Evolutionary conservation across 768 basidiomycete genomes (phyloP).

Genomic region (Serendipita sp.): DNA sequence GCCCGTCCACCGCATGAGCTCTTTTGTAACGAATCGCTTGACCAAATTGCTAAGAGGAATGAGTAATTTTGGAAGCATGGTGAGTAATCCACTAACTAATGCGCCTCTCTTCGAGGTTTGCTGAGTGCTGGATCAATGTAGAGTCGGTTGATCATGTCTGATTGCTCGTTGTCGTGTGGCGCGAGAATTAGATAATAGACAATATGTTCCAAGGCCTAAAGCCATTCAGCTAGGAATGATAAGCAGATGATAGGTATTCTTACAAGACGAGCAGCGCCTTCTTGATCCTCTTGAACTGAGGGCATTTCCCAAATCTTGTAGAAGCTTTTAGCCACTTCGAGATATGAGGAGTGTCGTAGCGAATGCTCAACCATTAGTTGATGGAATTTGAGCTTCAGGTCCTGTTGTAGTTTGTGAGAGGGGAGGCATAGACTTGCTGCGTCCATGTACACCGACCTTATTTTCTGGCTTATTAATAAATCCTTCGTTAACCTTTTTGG

Average conservation of each 20-base stretch:
- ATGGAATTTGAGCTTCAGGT: slow-evolving; percentile 90
- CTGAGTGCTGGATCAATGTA: slow-evolving; percentile 57
- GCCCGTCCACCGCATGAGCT: slow-evolving; percentile 94
- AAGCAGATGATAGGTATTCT: neutral
- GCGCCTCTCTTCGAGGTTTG: slow-evolving; percentile 52
- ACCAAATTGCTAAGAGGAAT: slow-evolving; percentile 54
- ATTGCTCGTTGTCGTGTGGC: slow-evolving; percentile 91
- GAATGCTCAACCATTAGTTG: slow-evolving; percentile 94
- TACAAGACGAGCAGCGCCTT: slow-evolving; percentile 45
- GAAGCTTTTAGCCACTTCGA: slow-evolving; percentile 90
- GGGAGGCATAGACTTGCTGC: neutral
- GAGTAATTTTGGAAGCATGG: neutral
- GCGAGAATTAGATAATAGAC: slow-evolving; percentile 89
- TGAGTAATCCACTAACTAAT: slow-evolving; percentile 41
- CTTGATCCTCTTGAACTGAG: slow-evolving; percentile 70
- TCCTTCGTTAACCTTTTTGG: slow-evolving; percentile 83
- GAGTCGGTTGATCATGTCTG: slow-evolving; percentile 85
- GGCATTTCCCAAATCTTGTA: slow-evolving; percentile 97
- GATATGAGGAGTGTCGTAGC: slow-evolving; percentile 64
- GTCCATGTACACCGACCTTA: slow-evolving; percentile 37
- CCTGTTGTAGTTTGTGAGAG: slow-evolving; percentile 31
- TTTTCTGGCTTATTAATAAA: slow-evolving; percentile 82
- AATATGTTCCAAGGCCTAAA: slow-evolving; percentile 81
- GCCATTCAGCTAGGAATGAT: slow-evolving; percentile 1
- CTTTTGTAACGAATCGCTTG: slow-evolving; percentile 83